Evolutionary conservation across 2,329 filamentous ascomycete species (phyloP).

Genomic region (Fusarium chaquense): DNA sequence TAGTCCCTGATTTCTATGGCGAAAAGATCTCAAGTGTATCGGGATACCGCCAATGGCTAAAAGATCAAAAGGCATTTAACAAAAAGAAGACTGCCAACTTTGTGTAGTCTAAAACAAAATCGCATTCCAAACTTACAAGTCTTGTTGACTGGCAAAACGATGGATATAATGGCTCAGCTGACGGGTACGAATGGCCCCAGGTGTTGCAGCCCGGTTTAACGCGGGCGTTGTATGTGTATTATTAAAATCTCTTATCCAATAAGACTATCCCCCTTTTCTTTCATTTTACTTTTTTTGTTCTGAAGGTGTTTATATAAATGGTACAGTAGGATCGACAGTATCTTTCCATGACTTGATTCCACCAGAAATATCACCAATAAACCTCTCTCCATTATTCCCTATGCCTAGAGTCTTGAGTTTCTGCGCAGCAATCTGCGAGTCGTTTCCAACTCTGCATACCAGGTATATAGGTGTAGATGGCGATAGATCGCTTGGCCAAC

Average conservation of each 20-base stretch:
- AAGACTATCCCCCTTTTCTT: conserved; percentile 34
- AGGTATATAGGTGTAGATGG: conserved; percentile 72
- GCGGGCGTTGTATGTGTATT: conserved; percentile 48
- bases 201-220: conserved; percentile 34
- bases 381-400: conserved; percentile 63
- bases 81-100: conserved; percentile 85
- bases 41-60: conserved; percentile 94
- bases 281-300: background rate
- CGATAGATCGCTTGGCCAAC: conserved; percentile 56
- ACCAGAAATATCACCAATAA: conserved; percentile 77
- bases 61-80: conserved; percentile 97
- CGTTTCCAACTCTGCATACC: conserved; percentile 80
- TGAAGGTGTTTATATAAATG: conserved; percentile 59
- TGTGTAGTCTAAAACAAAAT: conserved; percentile 55
- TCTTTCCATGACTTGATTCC: conserved; percentile 80
- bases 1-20: conserved; percentile 95
- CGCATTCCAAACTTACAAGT: conserved; percentile 1
- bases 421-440: conserved; percentile 77
- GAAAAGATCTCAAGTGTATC: conserved; percentile 96
- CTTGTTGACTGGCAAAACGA: conserved; percentile 24
- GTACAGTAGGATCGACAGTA: conserved; percentile 70
- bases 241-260: conserved; percentile 47
- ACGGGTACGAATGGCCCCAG: conserved; percentile 31
- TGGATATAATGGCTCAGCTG: conserved; percentile 44
- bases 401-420: conserved; percentile 73